phyloP scores from a whole-genome alignment of 106 monocot genomes.

The Posidonia australis region DNA sequence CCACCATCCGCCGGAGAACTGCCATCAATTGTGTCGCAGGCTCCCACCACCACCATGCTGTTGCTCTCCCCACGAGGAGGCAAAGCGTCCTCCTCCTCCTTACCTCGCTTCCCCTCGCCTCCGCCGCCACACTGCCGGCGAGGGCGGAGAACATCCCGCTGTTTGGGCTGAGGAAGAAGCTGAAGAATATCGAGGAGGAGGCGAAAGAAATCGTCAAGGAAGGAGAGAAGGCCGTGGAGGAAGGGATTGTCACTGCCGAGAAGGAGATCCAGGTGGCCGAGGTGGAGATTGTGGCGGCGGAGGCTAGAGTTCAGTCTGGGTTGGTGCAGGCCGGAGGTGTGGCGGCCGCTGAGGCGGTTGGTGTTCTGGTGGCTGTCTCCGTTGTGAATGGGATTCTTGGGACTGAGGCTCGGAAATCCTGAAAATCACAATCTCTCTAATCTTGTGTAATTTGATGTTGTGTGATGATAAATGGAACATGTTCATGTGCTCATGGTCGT shows the following conservation, averaged over 20 bases:
- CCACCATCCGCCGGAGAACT: neutral
- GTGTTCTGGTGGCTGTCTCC: conserved; percentile 59
- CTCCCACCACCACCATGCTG: neutral
- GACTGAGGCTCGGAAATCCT: conserved; percentile 41
- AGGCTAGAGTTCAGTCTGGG: conserved; percentile 13
- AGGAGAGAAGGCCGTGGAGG: conserved; percentile 34
- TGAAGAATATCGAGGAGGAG: conserved; percentile 57
- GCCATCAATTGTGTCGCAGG: conserved; percentile 3
- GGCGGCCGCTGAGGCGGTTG: conserved; percentile 68
- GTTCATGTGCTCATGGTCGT: too few relatives aligned
- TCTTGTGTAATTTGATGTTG: too few relatives aligned
- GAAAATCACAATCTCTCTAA: too few relatives aligned
- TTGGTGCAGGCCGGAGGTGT: conserved; percentile 61
- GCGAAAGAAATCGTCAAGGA: conserved; percentile 48
- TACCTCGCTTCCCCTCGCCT: conserved; percentile 12
- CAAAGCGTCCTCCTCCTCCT: conserved; percentile 29
- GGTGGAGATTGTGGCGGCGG: conserved; percentile 21
- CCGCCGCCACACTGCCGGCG: conserved; percentile 9
- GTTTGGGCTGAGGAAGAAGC: conserved; percentile 64
- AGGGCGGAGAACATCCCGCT: conserved; percentile 48
- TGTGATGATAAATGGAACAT: too few relatives aligned
- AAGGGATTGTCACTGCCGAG: conserved; percentile 28
- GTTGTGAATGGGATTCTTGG: conserved; percentile 85
- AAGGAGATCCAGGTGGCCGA: conserved; percentile 27
- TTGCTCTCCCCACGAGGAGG: conserved; percentile 13